A percentile compares a stretch with the other conserved stretches of the same genome.
Evolutionary conservation across 179 eudicot genomes (phyloP).

Genomic region (Carnegiea gigantea): DNA sequence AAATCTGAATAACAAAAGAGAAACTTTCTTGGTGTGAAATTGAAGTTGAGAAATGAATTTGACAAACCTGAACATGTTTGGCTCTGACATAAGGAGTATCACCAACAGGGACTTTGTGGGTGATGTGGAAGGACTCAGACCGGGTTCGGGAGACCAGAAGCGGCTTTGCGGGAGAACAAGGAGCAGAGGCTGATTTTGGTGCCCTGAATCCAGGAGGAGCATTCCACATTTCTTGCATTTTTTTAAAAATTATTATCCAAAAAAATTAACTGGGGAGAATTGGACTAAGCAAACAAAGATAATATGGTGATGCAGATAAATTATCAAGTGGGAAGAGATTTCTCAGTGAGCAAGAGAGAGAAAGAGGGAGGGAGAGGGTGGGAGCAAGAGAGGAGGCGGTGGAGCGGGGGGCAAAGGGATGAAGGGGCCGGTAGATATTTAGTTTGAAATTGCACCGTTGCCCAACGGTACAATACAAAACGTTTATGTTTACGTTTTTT

Average conservation of each 20-base stretch:
- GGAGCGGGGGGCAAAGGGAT: slow-evolving; percentile 14
- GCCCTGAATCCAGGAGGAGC: slow-evolving; percentile 78
- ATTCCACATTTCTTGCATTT: slow-evolving; percentile 92
- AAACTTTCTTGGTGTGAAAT: neutral
- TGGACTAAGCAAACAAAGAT: neutral
- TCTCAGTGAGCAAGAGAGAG: slow-evolving; percentile 14
- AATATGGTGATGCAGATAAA: neutral
- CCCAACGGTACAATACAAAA: slow-evolving; percentile 23
- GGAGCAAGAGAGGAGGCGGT: neutral
- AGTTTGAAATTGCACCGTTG: slow-evolving; percentile 53
- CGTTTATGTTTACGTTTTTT: neutral
- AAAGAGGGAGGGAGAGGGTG: neutral
- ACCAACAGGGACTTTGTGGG: slow-evolving; percentile 88
- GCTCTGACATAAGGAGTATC: slow-evolving; percentile 92
- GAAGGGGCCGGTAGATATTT: slow-evolving; percentile 20
- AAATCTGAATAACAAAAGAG: neutral
- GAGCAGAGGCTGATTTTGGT: slow-evolving; percentile 83
- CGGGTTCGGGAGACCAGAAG: slow-evolving; percentile 63
- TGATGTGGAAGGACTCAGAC: slow-evolving; percentile 73
- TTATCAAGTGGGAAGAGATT: neutral
- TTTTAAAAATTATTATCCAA: neutral
- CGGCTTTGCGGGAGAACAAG: slow-evolving; percentile 93
- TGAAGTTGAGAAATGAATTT: neutral
- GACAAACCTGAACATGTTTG: slow-evolving; percentile 77
- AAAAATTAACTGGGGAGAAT: neutral